Evolutionary conservation across 2,329 filamentous ascomycete species (phyloP).

Genomic region (Aspergillus ruber): DNA sequence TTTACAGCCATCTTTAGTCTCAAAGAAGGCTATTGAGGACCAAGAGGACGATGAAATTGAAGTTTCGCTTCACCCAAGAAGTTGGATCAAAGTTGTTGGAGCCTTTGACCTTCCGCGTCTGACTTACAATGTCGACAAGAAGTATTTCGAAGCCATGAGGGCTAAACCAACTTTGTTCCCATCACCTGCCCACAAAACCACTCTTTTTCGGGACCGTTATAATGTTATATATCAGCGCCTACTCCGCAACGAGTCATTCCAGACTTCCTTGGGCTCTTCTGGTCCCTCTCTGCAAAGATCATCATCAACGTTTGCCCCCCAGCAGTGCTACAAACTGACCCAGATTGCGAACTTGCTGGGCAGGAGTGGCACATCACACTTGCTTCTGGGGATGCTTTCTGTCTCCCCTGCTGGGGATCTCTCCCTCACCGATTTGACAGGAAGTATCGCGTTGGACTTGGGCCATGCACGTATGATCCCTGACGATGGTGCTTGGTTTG

Average conservation of each 20-base stretch:
- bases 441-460: slow-evolving; percentile 78
- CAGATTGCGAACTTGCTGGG: slow-evolving; percentile 71
- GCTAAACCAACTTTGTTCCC: slow-evolving; percentile 67
- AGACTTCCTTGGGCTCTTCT: slow-evolving; percentile 66
- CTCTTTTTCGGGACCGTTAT: slow-evolving; percentile 82
- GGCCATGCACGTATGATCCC: slow-evolving; percentile 75
- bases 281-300: slow-evolving; percentile 53
- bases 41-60: slow-evolving; percentile 54
- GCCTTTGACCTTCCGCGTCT: slow-evolving; percentile 74
- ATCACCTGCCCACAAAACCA: slow-evolving; percentile 70
- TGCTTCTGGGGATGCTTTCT: slow-evolving; percentile 77
- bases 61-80: slow-evolving; percentile 63
- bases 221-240: slow-evolving; percentile 88
- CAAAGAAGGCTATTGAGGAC: slow-evolving; percentile 38
- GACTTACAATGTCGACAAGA: slow-evolving; percentile 55
- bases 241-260: slow-evolving; percentile 87
- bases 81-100: slow-evolving; percentile 76
- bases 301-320: slow-evolving; percentile 49
- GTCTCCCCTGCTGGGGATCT: slow-evolving; percentile 75
- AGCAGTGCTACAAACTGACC: slow-evolving; percentile 77
- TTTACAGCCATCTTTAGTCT: slow-evolving; percentile 20
- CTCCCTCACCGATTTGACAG: slow-evolving; percentile 78
- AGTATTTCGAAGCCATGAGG: slow-evolving; percentile 75
- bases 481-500: slow-evolving; percentile 82
- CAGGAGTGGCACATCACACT: slow-evolving; percentile 74